A percentile compares a stretch with the other conserved stretches of the same genome.
phyloP scores from a whole-genome alignment of 495 filamentous ascomycete species.

The Aspergillus mulundensis region DNA sequence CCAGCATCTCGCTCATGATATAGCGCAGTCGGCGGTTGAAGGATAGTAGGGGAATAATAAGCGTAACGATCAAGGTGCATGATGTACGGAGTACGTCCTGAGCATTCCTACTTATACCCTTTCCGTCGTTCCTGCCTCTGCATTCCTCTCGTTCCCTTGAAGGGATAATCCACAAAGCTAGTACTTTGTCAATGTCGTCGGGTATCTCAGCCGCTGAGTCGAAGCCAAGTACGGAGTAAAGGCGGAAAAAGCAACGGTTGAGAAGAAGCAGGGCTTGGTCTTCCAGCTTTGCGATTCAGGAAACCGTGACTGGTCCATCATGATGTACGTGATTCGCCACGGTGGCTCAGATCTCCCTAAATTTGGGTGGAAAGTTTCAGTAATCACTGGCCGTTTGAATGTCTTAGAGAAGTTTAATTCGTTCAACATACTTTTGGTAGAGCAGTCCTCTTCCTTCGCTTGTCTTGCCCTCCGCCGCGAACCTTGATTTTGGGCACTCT shows the following conservation, averaged over 20 bases:
- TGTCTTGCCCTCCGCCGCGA: background rate
- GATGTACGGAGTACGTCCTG: no score
- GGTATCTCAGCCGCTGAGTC: background rate
- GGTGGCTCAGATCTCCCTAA: background rate
- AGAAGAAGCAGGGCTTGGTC: background rate
- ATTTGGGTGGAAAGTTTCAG: background rate
- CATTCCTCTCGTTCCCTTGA: background rate
- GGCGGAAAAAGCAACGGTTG: background rate
- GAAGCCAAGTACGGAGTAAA: background rate
- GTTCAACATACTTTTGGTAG: background rate
- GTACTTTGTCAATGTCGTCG: background rate
- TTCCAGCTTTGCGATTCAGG: background rate
- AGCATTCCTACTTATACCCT: slow-evolving; percentile 4
- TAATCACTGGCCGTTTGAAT: background rate
- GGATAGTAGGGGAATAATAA: background rate
- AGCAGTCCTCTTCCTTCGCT: background rate
- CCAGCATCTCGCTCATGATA: background rate
- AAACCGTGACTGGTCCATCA: background rate
- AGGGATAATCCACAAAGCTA: background rate
- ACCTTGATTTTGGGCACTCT: background rate
- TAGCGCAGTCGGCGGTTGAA: background rate
- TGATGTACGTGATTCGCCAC: background rate
- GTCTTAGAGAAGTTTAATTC: background rate
- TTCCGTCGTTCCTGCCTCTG: background rate
- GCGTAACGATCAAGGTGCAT: background rate